A percentile compares a stretch with the other conserved stretches of the same genome.
These are phyloP conservation scores for Boletus sp. DNA, from an alignment of 768 basidiomycete genomes.

Conservation along the genomic window DNA sequence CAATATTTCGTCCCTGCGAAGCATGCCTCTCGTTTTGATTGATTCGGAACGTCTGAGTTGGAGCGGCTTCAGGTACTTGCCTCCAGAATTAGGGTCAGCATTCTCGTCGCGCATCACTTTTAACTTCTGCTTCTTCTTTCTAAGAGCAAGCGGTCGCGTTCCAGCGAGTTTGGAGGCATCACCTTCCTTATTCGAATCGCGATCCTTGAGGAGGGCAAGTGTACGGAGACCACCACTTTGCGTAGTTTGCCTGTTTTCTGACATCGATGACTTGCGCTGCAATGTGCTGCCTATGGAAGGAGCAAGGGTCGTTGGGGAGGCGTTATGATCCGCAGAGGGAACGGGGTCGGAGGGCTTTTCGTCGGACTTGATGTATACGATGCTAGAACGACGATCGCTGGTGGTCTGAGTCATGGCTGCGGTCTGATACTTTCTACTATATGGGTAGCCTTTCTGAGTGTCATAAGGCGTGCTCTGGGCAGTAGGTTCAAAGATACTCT, in stretches of 20 bases:
- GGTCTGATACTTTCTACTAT: constrained; percentile 17
- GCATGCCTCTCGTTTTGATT: constrained; percentile 53
- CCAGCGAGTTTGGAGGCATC: constrained; percentile 20
- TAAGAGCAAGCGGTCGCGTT: constrained; percentile 55
- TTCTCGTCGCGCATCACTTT: constrained; percentile 34
- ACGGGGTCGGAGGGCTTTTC: constrained; percentile 27
- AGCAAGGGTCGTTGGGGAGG: constrained; percentile 32
- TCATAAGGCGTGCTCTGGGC: constrained; percentile 67
- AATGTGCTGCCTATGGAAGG: constrained; percentile 51
- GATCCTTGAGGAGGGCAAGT: constrained; percentile 61
- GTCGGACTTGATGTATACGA: constrained; percentile 63
- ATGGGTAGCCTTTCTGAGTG: constrained; percentile 26
- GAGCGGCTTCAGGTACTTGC: constrained; percentile 55
- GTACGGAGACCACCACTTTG: constrained; percentile 53
- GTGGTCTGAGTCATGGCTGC: constrained; percentile 19
- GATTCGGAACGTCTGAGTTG: constrained; percentile 62
- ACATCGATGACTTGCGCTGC: constrained; percentile 36
- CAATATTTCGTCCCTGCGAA: constrained; percentile 53
- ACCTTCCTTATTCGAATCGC: constrained; percentile 39
- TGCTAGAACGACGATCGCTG: constrained; percentile 49
- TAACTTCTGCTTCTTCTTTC: constrained; percentile 53
- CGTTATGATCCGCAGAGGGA: not conserved
- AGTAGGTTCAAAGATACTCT: constrained; percentile 13
- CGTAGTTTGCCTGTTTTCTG: constrained; percentile 12
- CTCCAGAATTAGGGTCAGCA: constrained; percentile 32